Evolutionary conservation across 306 rosid genomes (phyloP).

Genomic region (Albizia julibrissin): DNA sequence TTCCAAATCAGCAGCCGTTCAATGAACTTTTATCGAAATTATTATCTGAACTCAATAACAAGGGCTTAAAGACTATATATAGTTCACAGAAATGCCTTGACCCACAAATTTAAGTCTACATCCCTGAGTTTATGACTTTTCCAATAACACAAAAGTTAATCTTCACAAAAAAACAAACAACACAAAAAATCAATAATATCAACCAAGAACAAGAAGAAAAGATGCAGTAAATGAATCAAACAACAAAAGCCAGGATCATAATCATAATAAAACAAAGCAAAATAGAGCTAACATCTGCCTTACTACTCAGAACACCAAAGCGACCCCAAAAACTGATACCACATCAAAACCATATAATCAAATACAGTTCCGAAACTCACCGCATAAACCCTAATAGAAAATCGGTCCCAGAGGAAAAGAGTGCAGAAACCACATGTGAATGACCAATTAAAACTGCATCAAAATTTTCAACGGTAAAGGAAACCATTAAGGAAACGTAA

Average conservation of each 20-base stretch:
- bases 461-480: not conserved
- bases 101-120: not conserved
- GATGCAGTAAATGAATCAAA: slow-evolving; percentile 8
- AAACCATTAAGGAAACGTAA: not conserved
- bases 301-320: not conserved
- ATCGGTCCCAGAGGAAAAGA: slow-evolving; percentile 8
- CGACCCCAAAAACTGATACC: not conserved
- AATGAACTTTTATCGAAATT: slow-evolving; percentile 2
- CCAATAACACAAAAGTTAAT: slow-evolving; percentile 8
- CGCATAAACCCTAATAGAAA: slow-evolving; percentile 39
- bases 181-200: slow-evolving; percentile 15
- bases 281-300: slow-evolving; percentile 22
- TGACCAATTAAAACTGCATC: not conserved
- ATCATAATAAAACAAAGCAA: slow-evolving; percentile 12
- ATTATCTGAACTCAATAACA: not conserved
- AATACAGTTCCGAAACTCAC: slow-evolving; percentile 18
- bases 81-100: not conserved
- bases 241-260: not conserved
- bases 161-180: slow-evolving; percentile 22
- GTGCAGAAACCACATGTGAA: slow-evolving; percentile 19
- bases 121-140: slow-evolving; percentile 17
- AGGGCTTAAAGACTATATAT: not conserved
- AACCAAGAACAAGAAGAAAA: not conserved
- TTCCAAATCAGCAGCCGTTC: not conserved
- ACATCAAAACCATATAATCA: not conserved